A percentile compares a stretch with the other conserved stretches of the same genome.
Evolutionary conservation across 1,284 basidiomycete species (phyloP).

Genomic region (Tetrapyrgos nigripes): DNA sequence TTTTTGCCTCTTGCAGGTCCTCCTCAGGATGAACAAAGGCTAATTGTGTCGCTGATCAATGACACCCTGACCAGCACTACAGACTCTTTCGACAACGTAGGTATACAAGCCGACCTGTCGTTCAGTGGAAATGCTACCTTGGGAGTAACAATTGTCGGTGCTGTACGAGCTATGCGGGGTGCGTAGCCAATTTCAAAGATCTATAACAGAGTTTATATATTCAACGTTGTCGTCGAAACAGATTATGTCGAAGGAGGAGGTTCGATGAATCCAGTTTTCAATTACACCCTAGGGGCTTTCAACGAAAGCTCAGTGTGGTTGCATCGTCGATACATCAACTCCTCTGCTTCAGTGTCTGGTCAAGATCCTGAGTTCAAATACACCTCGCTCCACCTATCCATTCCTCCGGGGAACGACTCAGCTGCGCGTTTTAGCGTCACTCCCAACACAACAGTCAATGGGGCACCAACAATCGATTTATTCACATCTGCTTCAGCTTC

Average conservation of each 20-base stretch:
- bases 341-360: constrained; percentile 11
- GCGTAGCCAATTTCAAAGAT: constrained; percentile 2
- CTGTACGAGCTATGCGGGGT: constrained; percentile 33
- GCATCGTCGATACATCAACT: constrained; percentile 31
- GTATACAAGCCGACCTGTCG: constrained; percentile 29
- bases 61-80: constrained; percentile 25
- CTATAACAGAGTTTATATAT: background rate
- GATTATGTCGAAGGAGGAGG: constrained; percentile 36
- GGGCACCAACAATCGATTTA: constrained; percentile 28
- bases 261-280: constrained; percentile 36
- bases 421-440: constrained; percentile 24
- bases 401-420: constrained; percentile 27
- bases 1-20: constrained; percentile 23
- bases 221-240: constrained; percentile 13
- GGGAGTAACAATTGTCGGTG: constrained; percentile 32
- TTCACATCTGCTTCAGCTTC: constrained; percentile 16
- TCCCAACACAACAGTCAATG: constrained; percentile 19
- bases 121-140: constrained; percentile 29
- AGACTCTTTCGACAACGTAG: constrained; percentile 21
- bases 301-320: constrained; percentile 27
- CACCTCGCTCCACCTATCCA: constrained; percentile 28
- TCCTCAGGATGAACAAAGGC: background rate
- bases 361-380: constrained; percentile 22
- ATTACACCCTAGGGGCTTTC: constrained; percentile 27
- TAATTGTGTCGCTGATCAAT: constrained; percentile 27